Percentiles rank a stretch among this genome's conserved stretches.
Evolutionary conservation across 2,329 filamentous ascomycete genomes (phyloP).

Genomic region (Neocatenulostroma microsporum): DNA sequence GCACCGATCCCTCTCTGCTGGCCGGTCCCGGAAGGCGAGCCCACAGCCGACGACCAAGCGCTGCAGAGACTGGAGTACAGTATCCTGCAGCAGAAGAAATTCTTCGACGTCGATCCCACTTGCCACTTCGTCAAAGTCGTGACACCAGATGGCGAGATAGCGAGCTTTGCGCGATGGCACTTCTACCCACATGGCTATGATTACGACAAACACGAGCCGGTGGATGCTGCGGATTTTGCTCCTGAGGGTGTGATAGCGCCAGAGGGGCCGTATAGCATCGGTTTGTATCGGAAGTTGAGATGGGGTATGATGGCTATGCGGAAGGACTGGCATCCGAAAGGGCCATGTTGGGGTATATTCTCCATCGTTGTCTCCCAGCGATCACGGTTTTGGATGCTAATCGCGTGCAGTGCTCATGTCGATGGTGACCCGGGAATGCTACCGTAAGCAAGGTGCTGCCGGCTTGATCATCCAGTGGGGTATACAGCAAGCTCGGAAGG

Average conservation of each 20-base stretch:
- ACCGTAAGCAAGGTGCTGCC: slow-evolving; percentile 1
- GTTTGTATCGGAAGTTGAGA: slow-evolving; percentile 3
- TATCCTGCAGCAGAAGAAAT: not conserved
- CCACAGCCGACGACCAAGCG: not conserved
- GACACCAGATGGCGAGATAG: slow-evolving; percentile 3
- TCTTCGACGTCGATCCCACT: not conserved
- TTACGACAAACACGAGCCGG: slow-evolving; percentile 1
- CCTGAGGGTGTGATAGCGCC: not conserved
- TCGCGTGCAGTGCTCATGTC: not conserved
- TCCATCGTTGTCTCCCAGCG: not conserved
- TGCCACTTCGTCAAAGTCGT: slow-evolving; percentile 2
- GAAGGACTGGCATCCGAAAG: not conserved
- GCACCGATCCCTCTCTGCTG: slow-evolving; percentile 3
- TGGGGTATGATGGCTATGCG: slow-evolving; percentile 1
- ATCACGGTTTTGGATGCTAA: not conserved
- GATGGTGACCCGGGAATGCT: slow-evolving; percentile 3
- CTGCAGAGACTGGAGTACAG: slow-evolving; percentile 3
- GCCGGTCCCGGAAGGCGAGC: not conserved
- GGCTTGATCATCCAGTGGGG: slow-evolving; percentile 3
- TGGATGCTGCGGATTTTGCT: slow-evolving; percentile 2
- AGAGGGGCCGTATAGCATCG: not conserved
- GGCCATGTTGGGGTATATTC: not conserved
- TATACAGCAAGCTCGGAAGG: not conserved
- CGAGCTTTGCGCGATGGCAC: slow-evolving; percentile 3
- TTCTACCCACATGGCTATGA: slow-evolving; percentile 5